A percentile compares a stretch with the other conserved stretches of the same genome.
These are phyloP conservation scores for Vanrija sp. DNA, from an alignment of 1,284 basidiomycete species.

Conservation along the genomic window DNA sequence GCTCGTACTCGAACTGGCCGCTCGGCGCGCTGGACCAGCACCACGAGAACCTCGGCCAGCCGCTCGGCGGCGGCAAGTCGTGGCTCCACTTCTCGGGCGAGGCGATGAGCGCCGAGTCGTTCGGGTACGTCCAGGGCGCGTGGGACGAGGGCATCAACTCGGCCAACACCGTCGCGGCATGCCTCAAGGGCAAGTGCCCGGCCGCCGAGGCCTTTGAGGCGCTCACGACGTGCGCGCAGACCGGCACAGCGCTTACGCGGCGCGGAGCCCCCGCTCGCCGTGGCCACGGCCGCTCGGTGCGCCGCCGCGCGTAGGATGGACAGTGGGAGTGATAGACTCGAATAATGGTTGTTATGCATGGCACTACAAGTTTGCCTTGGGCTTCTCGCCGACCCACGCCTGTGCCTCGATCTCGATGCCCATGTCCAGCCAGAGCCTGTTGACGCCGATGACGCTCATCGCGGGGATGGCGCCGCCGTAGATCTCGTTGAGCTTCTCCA, in stretches of 20 bases:
- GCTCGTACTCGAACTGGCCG: slow-evolving; percentile 68
- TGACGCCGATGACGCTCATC: too few relatives aligned
- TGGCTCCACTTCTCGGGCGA: slow-evolving; percentile 20
- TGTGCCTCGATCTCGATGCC: too few relatives aligned
- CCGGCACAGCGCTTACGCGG: not conserved
- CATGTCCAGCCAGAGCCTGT: too few relatives aligned
- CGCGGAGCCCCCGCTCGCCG: too few relatives aligned
- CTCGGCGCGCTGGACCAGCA: slow-evolving; percentile 23
- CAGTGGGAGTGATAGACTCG: too few relatives aligned
- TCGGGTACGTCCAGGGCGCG: slow-evolving; percentile 21
- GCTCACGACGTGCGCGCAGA: slow-evolving; percentile 8
- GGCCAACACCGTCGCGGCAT: slow-evolving; percentile 4
- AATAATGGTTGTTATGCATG: too few relatives aligned
- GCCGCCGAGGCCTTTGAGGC: slow-evolving; percentile 5
- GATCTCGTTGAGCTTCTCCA: too few relatives aligned
- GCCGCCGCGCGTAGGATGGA: too few relatives aligned
- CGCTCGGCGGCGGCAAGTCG: slow-evolving; percentile 1
- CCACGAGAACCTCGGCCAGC: slow-evolving; percentile 23
- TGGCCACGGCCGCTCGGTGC: too few relatives aligned
- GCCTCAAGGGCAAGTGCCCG: slow-evolving; percentile 4
- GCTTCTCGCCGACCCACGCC: too few relatives aligned
- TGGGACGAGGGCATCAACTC: slow-evolving; percentile 16
- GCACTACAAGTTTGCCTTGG: too few relatives aligned
- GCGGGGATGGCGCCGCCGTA: too few relatives aligned
- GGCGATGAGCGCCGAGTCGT: slow-evolving; percentile 12